Evolutionary conservation across 441 rosid species (phyloP).

Genomic region (Jatropha multifida): DNA sequence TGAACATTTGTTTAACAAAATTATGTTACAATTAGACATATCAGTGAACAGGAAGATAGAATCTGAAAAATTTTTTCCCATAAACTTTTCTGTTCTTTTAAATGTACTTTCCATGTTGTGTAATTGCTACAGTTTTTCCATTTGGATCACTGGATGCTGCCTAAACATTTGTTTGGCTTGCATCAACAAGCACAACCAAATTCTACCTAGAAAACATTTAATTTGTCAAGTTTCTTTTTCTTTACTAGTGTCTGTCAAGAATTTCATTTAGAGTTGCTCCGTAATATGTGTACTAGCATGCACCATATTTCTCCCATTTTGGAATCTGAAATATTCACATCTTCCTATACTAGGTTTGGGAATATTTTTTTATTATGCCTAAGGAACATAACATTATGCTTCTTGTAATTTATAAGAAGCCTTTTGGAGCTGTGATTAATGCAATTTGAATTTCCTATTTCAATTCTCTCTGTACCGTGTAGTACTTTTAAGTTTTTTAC

Average conservation of each 20-base stretch:
- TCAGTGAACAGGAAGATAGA: neutral
- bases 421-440: neutral
- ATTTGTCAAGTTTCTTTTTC: neutral
- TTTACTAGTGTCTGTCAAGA: neutral
- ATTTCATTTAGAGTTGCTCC: neutral
- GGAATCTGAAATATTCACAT: neutral
- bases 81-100: neutral
- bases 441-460: neutral
- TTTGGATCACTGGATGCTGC: neutral
- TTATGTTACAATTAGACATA: neutral
- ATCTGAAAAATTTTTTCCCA: neutral
- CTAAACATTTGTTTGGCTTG: neutral
- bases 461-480: neutral
- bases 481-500: slow-evolving; percentile 13
- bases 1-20: neutral
- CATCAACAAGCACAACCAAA: neutral
- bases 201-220: neutral
- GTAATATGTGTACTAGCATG: neutral
- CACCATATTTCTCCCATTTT: neutral
- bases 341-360: neutral
- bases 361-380: neutral
- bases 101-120: neutral
- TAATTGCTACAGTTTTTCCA: neutral
- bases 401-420: neutral
- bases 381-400: neutral